These are phyloP conservation scores for Penicillium antarcticum DNA, from an alignment of 495 filamentous ascomycete genomes.

Conservation along the genomic window DNA sequence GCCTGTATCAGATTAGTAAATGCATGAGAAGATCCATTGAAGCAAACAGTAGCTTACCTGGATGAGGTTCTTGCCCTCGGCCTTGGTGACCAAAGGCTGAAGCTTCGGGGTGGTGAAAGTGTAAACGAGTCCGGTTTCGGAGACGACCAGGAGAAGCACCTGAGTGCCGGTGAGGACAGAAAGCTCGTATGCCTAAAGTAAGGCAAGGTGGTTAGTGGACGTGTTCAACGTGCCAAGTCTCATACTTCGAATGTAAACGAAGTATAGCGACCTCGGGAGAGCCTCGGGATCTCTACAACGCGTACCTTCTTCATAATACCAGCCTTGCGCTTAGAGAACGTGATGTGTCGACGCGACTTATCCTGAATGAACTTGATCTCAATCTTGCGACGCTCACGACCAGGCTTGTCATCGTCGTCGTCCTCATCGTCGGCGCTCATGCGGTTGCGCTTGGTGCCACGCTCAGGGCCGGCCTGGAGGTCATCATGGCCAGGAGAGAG, in stretches of 20 bases:
- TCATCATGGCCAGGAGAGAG: slow-evolving; percentile 51
- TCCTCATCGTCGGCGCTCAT: slow-evolving; percentile 91
- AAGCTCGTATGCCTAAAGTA: slow-evolving; percentile 85
- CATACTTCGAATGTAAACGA: neutral
- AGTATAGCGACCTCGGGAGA: slow-evolving; percentile 2
- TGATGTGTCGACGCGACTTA: slow-evolving; percentile 99
- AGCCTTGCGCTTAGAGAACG: slow-evolving; percentile 99
- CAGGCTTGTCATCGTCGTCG: slow-evolving; percentile 96
- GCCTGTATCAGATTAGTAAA: slow-evolving; percentile 52
- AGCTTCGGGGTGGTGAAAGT: slow-evolving; percentile 99
- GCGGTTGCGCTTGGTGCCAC: slow-evolving; percentile 87
- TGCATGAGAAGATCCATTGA: neutral
- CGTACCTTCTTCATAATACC: slow-evolving; percentile 99
- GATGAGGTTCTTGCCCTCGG: slow-evolving; percentile 98
- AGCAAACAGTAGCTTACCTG: slow-evolving; percentile 61
- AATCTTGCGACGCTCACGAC: slow-evolving; percentile 98
- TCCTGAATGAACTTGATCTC: slow-evolving; percentile 99
- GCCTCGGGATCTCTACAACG: slow-evolving; percentile 25
- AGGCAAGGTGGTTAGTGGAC: neutral
- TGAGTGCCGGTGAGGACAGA: slow-evolving; percentile 98
- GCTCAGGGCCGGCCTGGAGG: slow-evolving; percentile 59
- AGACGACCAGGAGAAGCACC: slow-evolving; percentile 95
- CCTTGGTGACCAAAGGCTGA: slow-evolving; percentile 97
- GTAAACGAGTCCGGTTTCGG: slow-evolving; percentile 97
- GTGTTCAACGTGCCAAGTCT: neutral